Evolutionary conservation across 495 filamentous ascomycete species (phyloP), one percentile per base, ranked within the genome.

Genomic region (Elaphomyces granulatus): DNA sequence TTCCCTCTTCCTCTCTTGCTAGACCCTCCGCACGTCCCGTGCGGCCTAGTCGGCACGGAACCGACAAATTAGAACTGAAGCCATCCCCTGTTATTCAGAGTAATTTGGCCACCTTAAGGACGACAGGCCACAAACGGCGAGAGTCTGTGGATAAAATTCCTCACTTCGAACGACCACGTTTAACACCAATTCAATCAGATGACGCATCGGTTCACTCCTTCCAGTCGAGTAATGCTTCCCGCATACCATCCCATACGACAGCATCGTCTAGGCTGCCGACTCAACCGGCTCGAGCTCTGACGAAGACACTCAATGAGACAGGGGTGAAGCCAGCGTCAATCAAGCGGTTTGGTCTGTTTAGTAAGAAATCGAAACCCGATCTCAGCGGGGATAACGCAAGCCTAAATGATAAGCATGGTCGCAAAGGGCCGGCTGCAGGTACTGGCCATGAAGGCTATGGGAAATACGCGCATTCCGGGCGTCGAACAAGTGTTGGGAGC

Each of bases 361-460:
- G 74, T 12, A 74, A 80, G 44, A 80, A 77, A 44, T 74, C 80
- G 0, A 92, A 82, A 53, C 70, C 75, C 7, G 72, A 75, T 10
- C 47, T 74, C 4, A 15, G 34, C 32, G 18, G 21, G 6, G 28
- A 34, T 15, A 71, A 75, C 32, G 44, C 54, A n/a, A 51, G 53
- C 2, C 49, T 61, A n/a, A 43, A 53, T 2, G 73, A 76, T 39
- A 68, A 64, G 20, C 68, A 75, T 15, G 30, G 58, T 10, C 75
- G 81, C 39, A 93, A 88, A 58, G 92, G 90, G 0, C 90, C 90
- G 14, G 73, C 70, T 4, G 90, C 90, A 20, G 92, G 90, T 23
- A 99, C 92, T 21, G 90, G 90, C 2, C 86, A 96, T 57, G 90
- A 96, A 63, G 90, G 88, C 33, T 96, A 96, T 54, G 85, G 87